Evolutionary conservation across 2,329 filamentous ascomycete species (phyloP).

Genomic region (Aspergillus fumigatiaffinis): DNA sequence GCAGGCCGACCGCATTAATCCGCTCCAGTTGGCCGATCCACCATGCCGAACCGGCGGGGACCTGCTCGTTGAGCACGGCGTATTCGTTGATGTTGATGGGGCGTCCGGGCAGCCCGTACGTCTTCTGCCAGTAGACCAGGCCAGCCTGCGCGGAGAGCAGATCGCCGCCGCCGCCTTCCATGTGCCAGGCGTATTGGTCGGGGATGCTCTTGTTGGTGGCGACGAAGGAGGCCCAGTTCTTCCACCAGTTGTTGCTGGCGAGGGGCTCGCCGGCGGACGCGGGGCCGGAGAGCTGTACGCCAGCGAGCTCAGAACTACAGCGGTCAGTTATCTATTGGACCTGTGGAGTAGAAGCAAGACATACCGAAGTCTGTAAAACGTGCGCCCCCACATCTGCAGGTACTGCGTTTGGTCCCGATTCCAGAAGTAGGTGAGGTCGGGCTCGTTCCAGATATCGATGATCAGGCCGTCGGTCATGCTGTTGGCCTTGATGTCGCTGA

Average conservation of each 20-base stretch:
- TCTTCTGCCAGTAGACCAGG: constrained; percentile 21
- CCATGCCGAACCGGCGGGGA: constrained; percentile 41
- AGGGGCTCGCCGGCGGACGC: constrained; percentile 32
- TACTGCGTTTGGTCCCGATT: constrained; percentile 36
- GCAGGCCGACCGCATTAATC: constrained; percentile 29
- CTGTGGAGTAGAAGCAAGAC: not conserved
- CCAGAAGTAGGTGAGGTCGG: constrained; percentile 42
- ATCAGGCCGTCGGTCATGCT: constrained; percentile 36
- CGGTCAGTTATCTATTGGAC: too few relatives aligned
- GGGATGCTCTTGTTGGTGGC: constrained; percentile 37
- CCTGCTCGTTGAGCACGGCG: constrained; percentile 38
- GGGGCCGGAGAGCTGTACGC: constrained; percentile 38
- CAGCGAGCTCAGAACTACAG: not conserved
- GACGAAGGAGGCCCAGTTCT: constrained; percentile 33
- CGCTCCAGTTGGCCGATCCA: constrained; percentile 48
- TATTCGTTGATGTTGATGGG: constrained; percentile 51
- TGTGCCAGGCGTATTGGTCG: constrained; percentile 45
- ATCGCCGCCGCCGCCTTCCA: constrained; percentile 33
- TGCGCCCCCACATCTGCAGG: constrained; percentile 39
- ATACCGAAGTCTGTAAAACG: constrained; percentile 37
- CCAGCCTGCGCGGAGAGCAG: constrained; percentile 25
- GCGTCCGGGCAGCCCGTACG: constrained; percentile 29
- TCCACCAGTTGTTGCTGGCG: constrained; percentile 40
- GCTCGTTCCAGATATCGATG: constrained; percentile 55
- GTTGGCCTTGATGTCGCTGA: constrained; percentile 18